Evolutionary conservation across 108 stramenopile species (phyloP).

Genomic region (Epithemia pelagica): DNA sequence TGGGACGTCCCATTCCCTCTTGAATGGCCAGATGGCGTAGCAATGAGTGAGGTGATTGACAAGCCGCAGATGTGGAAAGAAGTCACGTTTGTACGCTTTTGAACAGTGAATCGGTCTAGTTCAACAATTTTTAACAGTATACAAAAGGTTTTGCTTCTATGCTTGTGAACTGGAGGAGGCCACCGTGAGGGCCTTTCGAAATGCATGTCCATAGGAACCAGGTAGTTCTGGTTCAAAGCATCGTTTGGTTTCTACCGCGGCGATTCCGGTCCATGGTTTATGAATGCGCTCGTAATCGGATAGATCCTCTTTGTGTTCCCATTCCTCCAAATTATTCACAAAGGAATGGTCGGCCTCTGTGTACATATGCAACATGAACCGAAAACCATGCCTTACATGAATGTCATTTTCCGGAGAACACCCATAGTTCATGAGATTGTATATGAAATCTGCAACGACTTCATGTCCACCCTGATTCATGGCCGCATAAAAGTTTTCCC

Average conservation of each 20-base stretch:
- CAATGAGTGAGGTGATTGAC: too few relatives aligned
- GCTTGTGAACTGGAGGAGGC: too few relatives aligned
- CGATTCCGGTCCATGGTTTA: constrained; percentile 13
- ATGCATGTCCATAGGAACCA: constrained; percentile 14
- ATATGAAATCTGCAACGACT: constrained; percentile 12
- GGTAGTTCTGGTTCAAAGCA: constrained; percentile 12
- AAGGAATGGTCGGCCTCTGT: background rate
- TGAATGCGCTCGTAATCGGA: constrained; percentile 10
- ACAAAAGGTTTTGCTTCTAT: too few relatives aligned
- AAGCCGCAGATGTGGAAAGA: too few relatives aligned
- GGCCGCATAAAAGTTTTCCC: constrained; percentile 13
- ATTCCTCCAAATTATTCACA: constrained; percentile 6
- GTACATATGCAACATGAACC: constrained; percentile 4
- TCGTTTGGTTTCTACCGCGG: constrained; percentile 4
- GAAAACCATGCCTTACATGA: constrained; percentile 11
- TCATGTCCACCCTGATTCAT: constrained; percentile 3
- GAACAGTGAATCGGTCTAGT: too few relatives aligned
- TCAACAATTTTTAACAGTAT: too few relatives aligned
- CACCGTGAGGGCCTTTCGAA: background rate
- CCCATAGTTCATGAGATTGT: constrained; percentile 6
- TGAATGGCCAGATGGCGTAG: too few relatives aligned
- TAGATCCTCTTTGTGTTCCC: background rate
- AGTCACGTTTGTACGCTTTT: too few relatives aligned
- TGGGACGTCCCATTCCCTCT: too few relatives aligned
- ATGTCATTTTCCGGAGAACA: constrained; percentile 14